Percentiles rank a stretch among this genome's conserved stretches.
phyloP scores from a whole-genome alignment of 1,284 basidiomycete genomes.

The Apiotrichum montevideense region DNA sequence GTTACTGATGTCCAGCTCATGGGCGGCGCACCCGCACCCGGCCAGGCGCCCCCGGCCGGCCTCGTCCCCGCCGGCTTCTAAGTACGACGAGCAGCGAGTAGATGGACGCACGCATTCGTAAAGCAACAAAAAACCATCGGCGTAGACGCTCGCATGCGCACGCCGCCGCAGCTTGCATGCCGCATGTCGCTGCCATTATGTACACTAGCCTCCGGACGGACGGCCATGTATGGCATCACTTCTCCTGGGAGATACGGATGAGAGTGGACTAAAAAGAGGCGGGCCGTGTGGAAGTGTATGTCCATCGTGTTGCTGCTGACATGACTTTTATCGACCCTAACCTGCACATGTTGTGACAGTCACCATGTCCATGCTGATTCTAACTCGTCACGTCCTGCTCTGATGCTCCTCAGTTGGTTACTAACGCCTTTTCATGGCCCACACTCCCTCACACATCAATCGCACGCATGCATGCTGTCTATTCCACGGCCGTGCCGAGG shows the following conservation, averaged over 20 bases:
- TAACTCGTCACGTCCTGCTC: no score
- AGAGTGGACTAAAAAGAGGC: no score
- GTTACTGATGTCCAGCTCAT: constrained; percentile 11
- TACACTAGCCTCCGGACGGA: constrained; percentile 9
- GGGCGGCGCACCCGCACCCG: constrained; percentile 10
- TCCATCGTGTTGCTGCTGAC: no score
- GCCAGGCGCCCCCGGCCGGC: constrained; percentile 2
- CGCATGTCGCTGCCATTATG: constrained; percentile 6
- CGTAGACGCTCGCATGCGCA: neutral
- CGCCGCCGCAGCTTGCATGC: neutral
- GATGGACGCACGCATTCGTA: neutral
- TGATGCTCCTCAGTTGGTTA: no score
- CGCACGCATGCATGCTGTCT: constrained; percentile 9
- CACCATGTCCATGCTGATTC: no score
- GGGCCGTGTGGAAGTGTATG: no score
- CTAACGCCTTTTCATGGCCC: no score
- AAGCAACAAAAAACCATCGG: neutral
- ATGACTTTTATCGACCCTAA: no score
- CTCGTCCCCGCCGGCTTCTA: constrained; percentile 20
- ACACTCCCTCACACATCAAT: no score
- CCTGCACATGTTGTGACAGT: no score
- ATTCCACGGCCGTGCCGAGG: neutral
- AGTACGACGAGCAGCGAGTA: neutral
- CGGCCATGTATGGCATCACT: constrained; percentile 16
- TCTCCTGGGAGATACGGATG: neutral